Evolutionary conservation across 2,329 filamentous ascomycete genomes (phyloP).

Genomic region (Penicillium sp.): DNA sequence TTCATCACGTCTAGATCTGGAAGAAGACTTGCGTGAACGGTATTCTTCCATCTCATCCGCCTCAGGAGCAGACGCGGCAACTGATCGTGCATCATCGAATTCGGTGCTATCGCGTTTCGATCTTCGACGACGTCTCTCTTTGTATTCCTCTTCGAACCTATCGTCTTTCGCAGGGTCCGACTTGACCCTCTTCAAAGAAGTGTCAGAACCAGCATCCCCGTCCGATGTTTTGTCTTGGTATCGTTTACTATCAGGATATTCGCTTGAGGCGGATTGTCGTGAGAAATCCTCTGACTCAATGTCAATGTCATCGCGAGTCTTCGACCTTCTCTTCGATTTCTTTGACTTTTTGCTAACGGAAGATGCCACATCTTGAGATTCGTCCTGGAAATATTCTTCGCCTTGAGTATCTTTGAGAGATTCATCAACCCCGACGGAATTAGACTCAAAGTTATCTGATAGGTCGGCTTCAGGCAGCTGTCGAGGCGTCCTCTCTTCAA

Average conservation of each 20-base stretch:
- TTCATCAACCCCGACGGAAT: not conserved
- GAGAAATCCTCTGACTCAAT: slow-evolving; percentile 14
- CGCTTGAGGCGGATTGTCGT: not conserved
- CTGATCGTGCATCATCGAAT: slow-evolving; percentile 8
- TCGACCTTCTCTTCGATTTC: slow-evolving; percentile 20
- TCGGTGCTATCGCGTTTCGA: slow-evolving; percentile 8
- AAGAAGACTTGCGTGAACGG: slow-evolving; percentile 22
- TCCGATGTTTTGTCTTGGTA: not conserved
- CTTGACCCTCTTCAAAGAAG: not conserved
- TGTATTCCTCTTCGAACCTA: slow-evolving; percentile 8
- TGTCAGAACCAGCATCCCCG: not conserved
- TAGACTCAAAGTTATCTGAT: not conserved
- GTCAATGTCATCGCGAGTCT: slow-evolving; percentile 22
- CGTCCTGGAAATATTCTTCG: not conserved
- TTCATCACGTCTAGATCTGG: slow-evolving; percentile 12
- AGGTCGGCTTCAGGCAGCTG: not conserved
- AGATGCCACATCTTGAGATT: slow-evolving; percentile 19
- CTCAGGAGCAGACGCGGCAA: slow-evolving; percentile 12
- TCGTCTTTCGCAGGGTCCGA: slow-evolving; percentile 3
- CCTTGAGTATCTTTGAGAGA: not conserved
- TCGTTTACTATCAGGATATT: not conserved
- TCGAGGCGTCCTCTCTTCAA: not conserved
- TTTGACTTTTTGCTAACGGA: slow-evolving; percentile 15
- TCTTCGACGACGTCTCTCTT: slow-evolving; percentile 5
- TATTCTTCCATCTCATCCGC: slow-evolving; percentile 15